A percentile compares a stretch with the other conserved stretches of the same genome.
Evolutionary conservation across 805 yeast species (phyloP).

Genomic region (Ogataea corticis): DNA sequence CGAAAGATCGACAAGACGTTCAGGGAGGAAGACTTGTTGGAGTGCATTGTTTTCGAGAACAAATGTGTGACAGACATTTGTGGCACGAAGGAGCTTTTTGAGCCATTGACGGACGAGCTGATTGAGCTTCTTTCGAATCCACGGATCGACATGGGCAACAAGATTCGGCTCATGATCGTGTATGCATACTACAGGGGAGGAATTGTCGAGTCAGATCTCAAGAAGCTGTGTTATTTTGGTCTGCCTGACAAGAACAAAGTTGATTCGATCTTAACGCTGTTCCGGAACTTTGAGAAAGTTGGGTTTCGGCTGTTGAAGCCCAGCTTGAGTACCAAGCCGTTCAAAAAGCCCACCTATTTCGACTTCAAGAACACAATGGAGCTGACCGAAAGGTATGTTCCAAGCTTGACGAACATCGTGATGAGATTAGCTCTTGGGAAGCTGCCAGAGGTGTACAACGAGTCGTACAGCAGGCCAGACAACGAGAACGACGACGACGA

Average conservation of each 20-base stretch:
- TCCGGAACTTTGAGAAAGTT: conserved; percentile 54
- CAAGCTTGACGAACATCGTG: conserved; percentile 30
- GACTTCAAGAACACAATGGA: conserved; percentile 38
- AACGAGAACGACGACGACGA: conserved; percentile 31
- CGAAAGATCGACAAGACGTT: conserved; percentile 62
- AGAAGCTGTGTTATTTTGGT: conserved; percentile 63
- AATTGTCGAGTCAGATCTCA: conserved; percentile 67
- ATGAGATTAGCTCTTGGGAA: conserved; percentile 27
- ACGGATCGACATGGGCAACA: conserved; percentile 58
- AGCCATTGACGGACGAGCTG: conserved; percentile 57
- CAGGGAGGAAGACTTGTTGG: conserved; percentile 40
- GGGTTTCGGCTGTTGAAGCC: conserved; percentile 39
- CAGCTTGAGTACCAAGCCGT: conserved; percentile 41
- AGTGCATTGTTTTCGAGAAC: conserved; percentile 84
- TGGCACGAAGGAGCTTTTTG: conserved; percentile 57
- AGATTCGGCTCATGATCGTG: conserved; percentile 68
- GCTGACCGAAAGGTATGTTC: conserved; percentile 28
- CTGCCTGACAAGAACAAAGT: conserved; percentile 27
- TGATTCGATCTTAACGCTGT: conserved; percentile 48
- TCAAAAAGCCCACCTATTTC: conserved; percentile 52
- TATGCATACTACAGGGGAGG: conserved; percentile 86
- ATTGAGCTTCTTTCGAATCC: conserved; percentile 53
- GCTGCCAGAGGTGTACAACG: conserved; percentile 30
- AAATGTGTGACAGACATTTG: conserved; percentile 70
- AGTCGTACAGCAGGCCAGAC: conserved; percentile 13